Evolutionary conservation across 2,329 filamentous ascomycete species (phyloP).

Genomic region (Metarhizium anisopliae): DNA sequence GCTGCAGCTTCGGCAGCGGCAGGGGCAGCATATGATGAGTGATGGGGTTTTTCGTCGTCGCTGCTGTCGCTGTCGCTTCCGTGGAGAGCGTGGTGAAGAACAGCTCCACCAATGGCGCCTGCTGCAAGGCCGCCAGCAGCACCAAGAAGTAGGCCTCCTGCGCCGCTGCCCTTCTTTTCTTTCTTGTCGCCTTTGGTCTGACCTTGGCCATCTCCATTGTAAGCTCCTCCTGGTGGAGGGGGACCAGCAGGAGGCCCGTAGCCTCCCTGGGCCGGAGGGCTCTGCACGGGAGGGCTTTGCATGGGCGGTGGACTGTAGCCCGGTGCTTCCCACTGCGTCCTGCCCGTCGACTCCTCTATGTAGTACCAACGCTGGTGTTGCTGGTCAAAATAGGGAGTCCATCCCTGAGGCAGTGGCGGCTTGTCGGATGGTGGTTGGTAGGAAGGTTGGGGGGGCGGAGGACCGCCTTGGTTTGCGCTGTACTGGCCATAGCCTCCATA

Average conservation of each 20-base stretch:
- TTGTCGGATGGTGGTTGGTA: conserved; percentile 27
- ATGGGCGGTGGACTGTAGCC: conserved; percentile 18
- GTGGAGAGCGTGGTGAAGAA: conserved; percentile 44
- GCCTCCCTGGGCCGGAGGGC: conserved; percentile 13
- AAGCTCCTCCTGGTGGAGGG: conserved; percentile 6
- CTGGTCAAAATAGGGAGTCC: conserved; percentile 55
- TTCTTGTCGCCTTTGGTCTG: conserved; percentile 7
- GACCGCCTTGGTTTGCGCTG: conserved; percentile 12
- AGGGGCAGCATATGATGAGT: conserved; percentile 4
- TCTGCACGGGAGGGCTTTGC: conserved; percentile 12
- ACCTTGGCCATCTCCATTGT: conserved; percentile 6
- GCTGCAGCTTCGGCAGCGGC: conserved; percentile 27
- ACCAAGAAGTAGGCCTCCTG: conserved; percentile 46
- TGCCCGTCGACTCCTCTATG: conserved; percentile 50
- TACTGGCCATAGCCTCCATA: conserved; percentile 16
- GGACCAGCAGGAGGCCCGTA: conserved; percentile 6
- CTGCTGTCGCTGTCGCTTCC: conserved; percentile 13
- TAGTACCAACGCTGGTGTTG: conserved; percentile 56
- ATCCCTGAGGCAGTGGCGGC: conserved; percentile 50
- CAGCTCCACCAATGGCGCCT: conserved; percentile 47
- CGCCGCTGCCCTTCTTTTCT: conserved; percentile 33
- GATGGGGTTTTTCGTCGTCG: conserved; percentile 9
- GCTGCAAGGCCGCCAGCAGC: conserved; percentile 51
- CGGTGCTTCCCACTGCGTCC: conserved; percentile 56
- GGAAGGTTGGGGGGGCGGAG: conserved; percentile 9